Evolutionary conservation across 768 basidiomycete species (phyloP).

Genomic region (Mycena galericulata): DNA sequence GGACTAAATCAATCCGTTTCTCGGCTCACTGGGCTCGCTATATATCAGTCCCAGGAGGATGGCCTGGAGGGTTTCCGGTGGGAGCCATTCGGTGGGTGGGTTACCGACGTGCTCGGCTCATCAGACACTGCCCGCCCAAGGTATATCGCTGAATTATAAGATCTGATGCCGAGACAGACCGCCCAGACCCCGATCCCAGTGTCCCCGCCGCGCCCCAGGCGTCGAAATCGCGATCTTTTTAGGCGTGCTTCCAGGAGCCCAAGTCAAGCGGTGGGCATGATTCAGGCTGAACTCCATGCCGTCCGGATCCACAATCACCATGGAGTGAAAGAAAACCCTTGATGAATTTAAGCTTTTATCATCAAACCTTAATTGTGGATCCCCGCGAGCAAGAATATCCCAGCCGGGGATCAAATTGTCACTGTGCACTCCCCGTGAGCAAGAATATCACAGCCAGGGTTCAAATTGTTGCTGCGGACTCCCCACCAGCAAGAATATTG

Average conservation of each 20-base stretch:
- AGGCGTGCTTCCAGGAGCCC: not conserved
- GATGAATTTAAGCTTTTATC: too few species aligned
- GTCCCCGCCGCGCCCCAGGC: not conserved
- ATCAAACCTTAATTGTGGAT: too few species aligned
- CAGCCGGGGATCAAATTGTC: too few species aligned
- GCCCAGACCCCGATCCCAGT: not conserved
- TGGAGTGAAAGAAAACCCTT: too few species aligned
- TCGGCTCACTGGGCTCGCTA: not conserved
- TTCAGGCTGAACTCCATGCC: too few species aligned
- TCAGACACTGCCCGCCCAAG: not conserved
- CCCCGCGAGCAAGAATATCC: too few species aligned
- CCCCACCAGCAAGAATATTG: too few species aligned
- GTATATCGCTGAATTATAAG: not conserved
- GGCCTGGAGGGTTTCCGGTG: conserved; percentile 5
- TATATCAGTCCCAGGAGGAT: not conserved
- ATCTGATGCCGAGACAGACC: not conserved
- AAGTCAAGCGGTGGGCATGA: conserved; percentile 11
- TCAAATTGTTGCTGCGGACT: too few species aligned
- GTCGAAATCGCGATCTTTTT: not conserved
- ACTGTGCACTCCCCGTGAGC: too few species aligned
- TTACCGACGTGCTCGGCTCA: not conserved
- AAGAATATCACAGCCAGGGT: too few species aligned
- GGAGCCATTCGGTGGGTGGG: not conserved
- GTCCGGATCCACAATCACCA: too few species aligned
- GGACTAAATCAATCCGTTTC: too few species aligned